phyloP scores from a whole-genome alignment of 139 green algal genomes.

The Coccomyxa sp. region DNA sequence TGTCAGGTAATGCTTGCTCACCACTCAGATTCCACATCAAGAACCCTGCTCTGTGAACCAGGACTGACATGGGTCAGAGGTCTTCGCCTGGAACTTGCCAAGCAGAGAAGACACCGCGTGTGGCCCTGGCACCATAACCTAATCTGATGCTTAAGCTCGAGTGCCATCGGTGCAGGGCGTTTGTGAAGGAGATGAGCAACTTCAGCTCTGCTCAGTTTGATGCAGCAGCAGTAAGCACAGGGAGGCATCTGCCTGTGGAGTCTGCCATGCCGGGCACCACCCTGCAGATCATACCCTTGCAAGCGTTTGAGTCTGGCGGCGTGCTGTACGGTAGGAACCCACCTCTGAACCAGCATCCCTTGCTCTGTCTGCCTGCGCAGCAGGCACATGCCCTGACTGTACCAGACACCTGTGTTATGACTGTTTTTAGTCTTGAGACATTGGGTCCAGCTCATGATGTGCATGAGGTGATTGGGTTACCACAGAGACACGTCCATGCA shows the following conservation, averaged over 20 bases:
- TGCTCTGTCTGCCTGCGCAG: background rate
- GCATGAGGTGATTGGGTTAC: no score
- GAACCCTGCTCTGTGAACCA: background rate
- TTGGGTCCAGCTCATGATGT: no score
- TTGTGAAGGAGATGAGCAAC: constrained; percentile 17
- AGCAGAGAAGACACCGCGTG: no score
- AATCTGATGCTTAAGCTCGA: no score
- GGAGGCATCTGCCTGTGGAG: constrained; percentile 70
- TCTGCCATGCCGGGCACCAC: constrained; percentile 83
- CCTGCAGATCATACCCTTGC: constrained; percentile 65
- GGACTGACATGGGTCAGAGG: background rate
- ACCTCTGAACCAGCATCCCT: background rate
- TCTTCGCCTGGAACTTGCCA: background rate
- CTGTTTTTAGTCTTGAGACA: no score
- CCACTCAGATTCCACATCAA: background rate
- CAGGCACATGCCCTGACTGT: background rate
- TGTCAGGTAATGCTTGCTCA: constrained; percentile 47
- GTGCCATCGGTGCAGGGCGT: background rate
- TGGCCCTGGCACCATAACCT: no score
- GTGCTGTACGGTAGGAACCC: constrained; percentile 50
- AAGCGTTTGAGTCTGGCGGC: constrained; percentile 71
- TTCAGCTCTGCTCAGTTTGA: constrained; percentile 51
- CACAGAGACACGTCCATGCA: no score
- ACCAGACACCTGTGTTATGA: background rate
- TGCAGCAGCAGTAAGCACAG: constrained; percentile 26